phyloP scores from a whole-genome alignment of 176 grass and related monocot genomes.

The Rhynchospora pubera region DNA sequence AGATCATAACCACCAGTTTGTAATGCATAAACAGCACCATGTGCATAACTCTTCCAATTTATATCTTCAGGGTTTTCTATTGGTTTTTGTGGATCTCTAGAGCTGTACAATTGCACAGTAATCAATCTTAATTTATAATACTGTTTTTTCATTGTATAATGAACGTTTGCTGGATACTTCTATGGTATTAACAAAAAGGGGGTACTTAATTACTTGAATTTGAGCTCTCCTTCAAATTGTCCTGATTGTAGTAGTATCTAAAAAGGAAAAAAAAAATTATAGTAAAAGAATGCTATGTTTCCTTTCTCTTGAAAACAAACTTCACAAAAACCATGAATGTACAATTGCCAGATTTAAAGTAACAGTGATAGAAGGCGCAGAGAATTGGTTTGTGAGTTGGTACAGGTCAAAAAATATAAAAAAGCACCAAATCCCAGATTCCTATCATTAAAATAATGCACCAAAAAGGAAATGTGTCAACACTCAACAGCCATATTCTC shows the following conservation, averaged over 20 bases:
- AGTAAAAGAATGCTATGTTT: neutral
- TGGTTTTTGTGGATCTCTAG: conserved; percentile 59
- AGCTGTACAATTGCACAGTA: conserved; percentile 32
- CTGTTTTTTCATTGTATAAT: neutral
- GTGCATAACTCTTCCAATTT: conserved; percentile 73
- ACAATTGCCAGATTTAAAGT: neutral
- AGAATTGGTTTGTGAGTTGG: neutral
- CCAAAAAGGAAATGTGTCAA: neutral
- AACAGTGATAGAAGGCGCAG: neutral
- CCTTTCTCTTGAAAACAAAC: neutral
- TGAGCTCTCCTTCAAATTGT: conserved; percentile 71
- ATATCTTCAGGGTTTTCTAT: conserved; percentile 52
- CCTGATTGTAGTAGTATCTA: conserved; percentile 65
- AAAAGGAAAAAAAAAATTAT: conserved; percentile 29
- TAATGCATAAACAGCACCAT: conserved; percentile 87
- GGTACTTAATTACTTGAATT: conserved; percentile 47
- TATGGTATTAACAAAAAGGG: neutral
- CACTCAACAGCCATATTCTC: neutral
- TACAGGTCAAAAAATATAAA: neutral
- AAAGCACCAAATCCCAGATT: neutral
- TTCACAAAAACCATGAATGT: neutral
- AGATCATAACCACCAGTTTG: conserved; percentile 76
- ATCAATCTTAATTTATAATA: neutral
- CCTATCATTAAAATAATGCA: neutral
- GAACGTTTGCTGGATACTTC: neutral